Base-by-base conservation (phyloP, 2,329 filamentous ascomycete genomes). In the Arthrobotrys megalospora region DNA sequence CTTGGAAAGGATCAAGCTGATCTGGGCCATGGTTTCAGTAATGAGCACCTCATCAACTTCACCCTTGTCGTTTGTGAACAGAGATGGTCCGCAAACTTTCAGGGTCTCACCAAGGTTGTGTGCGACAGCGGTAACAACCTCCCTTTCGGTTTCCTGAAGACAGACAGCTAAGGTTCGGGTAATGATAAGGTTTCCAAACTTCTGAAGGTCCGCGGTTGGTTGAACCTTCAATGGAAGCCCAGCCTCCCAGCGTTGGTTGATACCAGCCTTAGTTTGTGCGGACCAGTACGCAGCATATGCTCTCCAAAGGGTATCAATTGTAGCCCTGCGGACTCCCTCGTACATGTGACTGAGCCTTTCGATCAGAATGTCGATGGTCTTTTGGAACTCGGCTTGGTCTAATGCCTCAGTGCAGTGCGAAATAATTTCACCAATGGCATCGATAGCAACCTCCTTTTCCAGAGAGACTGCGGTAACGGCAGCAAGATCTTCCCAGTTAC, bases 401-500 rank as follows among this genome's bases (percentile, higher is more conserved):
- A 90, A 93, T 81, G 92, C 89, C 83, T 89, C 89, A 84, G 93
- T 94, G 58, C 93, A 93, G 86, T 96, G 91, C 55, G 92, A 91
- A 82, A 98, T 91, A 79, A 99, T 90, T 83, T 99, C 96, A 80
- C 94, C 96, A 41, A 97, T 89, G 5, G 97, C 94, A 85, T 99
- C 96, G 52, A 97, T 90, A 43, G 96, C 95, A 82, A 98, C 96
- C 85, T 99, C 96, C 86, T 98, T 97, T 88, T 98, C 96, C 82
- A 97, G 89, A 24, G 95, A 93, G 69, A 97, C 90, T 66, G 94
- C 93, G 28, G 93, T 96, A 79, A 96, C 92, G 63, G 93, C 93
- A 73, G 90, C 91, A 58, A 96, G 88, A 82, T 94, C 92, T 82
- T 94, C 92, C 89, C 93, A 94, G 79, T 94, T 93, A 75, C 93